Evolutionary conservation across 2,329 filamentous ascomycete species (phyloP).

Genomic region (Colletotrichum truncatum): DNA sequence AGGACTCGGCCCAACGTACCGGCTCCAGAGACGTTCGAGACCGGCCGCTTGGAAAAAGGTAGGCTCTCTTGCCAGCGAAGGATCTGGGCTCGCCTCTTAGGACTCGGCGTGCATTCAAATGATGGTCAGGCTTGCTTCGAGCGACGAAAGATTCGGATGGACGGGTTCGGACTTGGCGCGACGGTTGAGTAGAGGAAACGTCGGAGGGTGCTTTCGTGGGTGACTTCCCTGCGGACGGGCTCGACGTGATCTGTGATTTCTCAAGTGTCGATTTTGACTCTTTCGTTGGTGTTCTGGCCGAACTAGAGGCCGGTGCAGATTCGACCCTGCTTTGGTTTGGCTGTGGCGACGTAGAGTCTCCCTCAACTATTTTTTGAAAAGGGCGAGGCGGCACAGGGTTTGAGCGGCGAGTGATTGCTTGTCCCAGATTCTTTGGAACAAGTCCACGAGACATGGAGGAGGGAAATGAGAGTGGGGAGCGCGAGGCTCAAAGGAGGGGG

Average conservation of each 20-base stretch:
- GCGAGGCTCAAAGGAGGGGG: not conserved
- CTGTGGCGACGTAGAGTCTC: too few species aligned
- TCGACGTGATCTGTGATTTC: too few species aligned
- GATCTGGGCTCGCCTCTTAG: not conserved
- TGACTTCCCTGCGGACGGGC: too few species aligned
- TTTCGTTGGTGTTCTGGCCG: not conserved
- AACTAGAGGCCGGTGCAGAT: too few species aligned
- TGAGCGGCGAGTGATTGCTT: not conserved
- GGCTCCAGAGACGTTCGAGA: not conserved
- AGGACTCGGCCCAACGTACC: not conserved
- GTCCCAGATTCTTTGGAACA: not conserved
- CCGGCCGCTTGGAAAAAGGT: not conserved
- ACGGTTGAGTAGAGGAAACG: too few species aligned
- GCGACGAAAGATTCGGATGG: too few species aligned
- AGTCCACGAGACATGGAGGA: conserved; percentile 10
- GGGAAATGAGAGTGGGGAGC: conserved; percentile 23
- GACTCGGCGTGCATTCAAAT: not conserved
- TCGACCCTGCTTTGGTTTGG: not conserved
- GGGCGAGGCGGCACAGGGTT: not conserved
- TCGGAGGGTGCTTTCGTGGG: too few species aligned
- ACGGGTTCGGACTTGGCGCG: too few species aligned
- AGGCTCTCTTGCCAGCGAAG: not conserved
- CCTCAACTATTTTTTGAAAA: too few species aligned
- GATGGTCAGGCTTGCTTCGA: too few species aligned
- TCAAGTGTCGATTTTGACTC: too few species aligned